Evolutionary conservation across 2,329 filamentous ascomycete genomes (phyloP), one percentile per base, ranked within the genome.

Genomic region (Verticillium zaregamsianum): DNA sequence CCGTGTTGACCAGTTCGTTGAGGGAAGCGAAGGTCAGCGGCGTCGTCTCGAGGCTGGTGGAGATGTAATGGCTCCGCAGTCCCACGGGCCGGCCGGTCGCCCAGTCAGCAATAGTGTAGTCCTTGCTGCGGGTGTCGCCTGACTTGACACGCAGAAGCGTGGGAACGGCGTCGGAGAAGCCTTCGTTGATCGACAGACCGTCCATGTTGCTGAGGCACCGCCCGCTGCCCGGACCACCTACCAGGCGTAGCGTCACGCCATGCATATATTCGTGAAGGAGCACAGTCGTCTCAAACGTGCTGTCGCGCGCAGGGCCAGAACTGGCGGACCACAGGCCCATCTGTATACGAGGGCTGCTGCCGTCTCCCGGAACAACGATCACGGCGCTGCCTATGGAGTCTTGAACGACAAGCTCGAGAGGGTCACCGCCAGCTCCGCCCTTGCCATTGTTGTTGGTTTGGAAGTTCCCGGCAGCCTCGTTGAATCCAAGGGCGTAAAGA

Each of bases 401-500:
- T 67, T 85, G 82, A 1, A 80, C 71, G 65, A 81, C 82, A 25
- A 84, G 75, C 64, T 80, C 81, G 59, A 82, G 79, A 45, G 75
- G 77, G 66, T 85, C 82, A 61, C 71, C 73, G 12, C 76, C 82
- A 9, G 68, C 57, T 32, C 82, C 82, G 31, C 82, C 81, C 39
- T 73, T 67, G 55, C 77, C 79, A 66, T 80, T 76, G 74, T 83
- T 84, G 74, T 81, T 80, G 61, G 71, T 69, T 68, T 85, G 77
- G 69, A 85, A 85, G 72, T 85, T 85, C 2, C 82, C 82, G 3
- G 82, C 81, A 1, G 65, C 71, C 68, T 85, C 82, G 58, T 74
- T 81, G 71, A 85, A 85, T 20, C 82, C 82, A 3, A 85, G 79
- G 12, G 72, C 70, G 69, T 85, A 80, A 35, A 86, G 76, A 0